Percentiles rank a stretch among this genome's conserved stretches.
phyloP scores from a whole-genome alignment of 805 yeast species.

The Kuraishia hungarica region DNA sequence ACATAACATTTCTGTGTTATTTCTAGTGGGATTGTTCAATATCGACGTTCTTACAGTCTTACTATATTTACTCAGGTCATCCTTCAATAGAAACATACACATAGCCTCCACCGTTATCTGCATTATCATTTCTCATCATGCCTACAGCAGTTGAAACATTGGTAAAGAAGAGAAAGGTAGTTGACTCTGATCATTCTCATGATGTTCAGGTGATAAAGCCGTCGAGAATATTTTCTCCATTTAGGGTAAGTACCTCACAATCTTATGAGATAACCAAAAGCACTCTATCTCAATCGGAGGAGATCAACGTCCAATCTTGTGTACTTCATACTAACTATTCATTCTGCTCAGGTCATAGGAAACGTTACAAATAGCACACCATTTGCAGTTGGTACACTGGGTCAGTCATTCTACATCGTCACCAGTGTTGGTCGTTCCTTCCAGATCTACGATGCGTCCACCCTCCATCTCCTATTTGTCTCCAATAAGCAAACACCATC shows the following conservation, averaged over 20 bases:
- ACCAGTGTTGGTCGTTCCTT: constrained; percentile 86
- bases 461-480: constrained; percentile 76
- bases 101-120: not conserved
- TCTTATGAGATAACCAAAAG: too few relatives aligned
- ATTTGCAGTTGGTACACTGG: constrained; percentile 81
- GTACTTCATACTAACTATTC: not conserved
- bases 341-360: constrained; percentile 41
- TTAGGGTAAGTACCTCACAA: constrained; percentile 38
- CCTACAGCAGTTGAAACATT: constrained; percentile 2
- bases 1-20: too few relatives aligned
- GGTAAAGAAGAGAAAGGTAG: constrained; percentile 7
- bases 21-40: too few relatives aligned
- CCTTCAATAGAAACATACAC: too few relatives aligned
- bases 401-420: constrained; percentile 78
- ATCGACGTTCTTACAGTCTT: too few relatives aligned
- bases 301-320: not conserved
- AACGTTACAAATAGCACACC: constrained; percentile 84
- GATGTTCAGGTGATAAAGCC: constrained; percentile 9
- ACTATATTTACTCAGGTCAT: too few relatives aligned
- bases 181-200: not conserved
- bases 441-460: constrained; percentile 90
- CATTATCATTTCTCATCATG: constrained; percentile 4
- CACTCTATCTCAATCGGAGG: constrained; percentile 1
- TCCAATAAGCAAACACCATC: constrained; percentile 69
- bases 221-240: constrained; percentile 75